phyloP scores from a whole-genome alignment of 495 filamentous ascomycete species.

The Oidiodendron maius region DNA sequence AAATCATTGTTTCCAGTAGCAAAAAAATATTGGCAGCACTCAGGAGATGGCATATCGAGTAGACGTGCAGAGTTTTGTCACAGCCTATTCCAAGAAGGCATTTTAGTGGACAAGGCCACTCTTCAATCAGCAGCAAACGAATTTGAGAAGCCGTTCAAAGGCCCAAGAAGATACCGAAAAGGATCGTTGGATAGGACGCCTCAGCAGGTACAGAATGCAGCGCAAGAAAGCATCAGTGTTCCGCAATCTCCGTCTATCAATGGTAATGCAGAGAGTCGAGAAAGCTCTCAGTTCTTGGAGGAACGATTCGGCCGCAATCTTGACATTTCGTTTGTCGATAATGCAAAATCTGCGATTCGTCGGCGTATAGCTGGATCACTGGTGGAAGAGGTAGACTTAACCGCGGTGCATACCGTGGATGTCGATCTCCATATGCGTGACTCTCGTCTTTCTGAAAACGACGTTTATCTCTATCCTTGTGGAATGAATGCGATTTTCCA shows the following conservation, averaged over 20 bases:
- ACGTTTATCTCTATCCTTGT: slow-evolving; percentile 80
- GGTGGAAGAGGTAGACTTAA: slow-evolving; percentile 62
- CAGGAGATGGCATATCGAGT: slow-evolving; percentile 91
- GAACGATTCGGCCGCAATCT: slow-evolving; percentile 93
- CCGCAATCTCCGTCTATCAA: slow-evolving; percentile 1
- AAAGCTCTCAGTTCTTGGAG: slow-evolving; percentile 75
- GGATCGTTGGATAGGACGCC: slow-evolving; percentile 39
- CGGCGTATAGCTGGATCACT: slow-evolving; percentile 85
- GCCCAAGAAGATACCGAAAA: slow-evolving; percentile 68
- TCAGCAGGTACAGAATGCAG: slow-evolving; percentile 1
- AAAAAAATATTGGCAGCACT: slow-evolving; percentile 94
- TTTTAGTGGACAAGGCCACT: slow-evolving; percentile 50
- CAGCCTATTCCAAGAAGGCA: slow-evolving; percentile 61
- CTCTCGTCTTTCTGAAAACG: slow-evolving; percentile 74
- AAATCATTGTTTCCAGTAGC: slow-evolving; percentile 58
- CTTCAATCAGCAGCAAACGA: slow-evolving; percentile 17
- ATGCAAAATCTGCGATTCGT: slow-evolving; percentile 81
- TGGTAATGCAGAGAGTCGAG: slow-evolving; percentile 26
- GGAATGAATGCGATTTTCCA: slow-evolving; percentile 97
- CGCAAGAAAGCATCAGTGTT: neutral
- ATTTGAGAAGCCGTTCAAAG: slow-evolving; percentile 47
- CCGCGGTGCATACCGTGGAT: slow-evolving; percentile 26
- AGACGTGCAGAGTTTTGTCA: slow-evolving; percentile 87
- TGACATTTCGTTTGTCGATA: slow-evolving; percentile 64
- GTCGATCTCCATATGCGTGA: slow-evolving; percentile 38